Conservation (phyloP, 2,329 filamentous ascomycete species). For the Exophiala bonariae region DNA sequence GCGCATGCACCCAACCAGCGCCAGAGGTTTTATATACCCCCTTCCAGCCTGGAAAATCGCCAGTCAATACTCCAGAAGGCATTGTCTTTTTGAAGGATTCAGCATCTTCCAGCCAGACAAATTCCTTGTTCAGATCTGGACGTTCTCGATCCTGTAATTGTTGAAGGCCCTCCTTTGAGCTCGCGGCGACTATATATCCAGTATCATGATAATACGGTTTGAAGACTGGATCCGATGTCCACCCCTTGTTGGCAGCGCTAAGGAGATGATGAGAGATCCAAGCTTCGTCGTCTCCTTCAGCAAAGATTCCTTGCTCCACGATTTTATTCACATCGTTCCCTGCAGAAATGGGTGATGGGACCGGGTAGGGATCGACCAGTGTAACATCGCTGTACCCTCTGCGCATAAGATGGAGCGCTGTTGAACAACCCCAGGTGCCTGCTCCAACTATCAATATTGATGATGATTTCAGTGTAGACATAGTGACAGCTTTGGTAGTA, state of each 20-base stretch:
- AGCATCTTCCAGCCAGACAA: slow-evolving; percentile 39
- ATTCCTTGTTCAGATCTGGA: slow-evolving; percentile 33
- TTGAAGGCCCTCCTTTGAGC: slow-evolving; percentile 39
- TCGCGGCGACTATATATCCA: slow-evolving; percentile 45
- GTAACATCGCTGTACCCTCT: slow-evolving; percentile 48
- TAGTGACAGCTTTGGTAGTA: too few relatives aligned
- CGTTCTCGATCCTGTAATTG: slow-evolving; percentile 39
- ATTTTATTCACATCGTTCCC: slow-evolving; percentile 52
- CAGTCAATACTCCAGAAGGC: slow-evolving; percentile 51
- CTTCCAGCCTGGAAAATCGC: slow-evolving; percentile 45
- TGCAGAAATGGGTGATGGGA: slow-evolving; percentile 49
- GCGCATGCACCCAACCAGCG: slow-evolving; percentile 57
- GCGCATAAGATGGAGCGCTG: slow-evolving; percentile 46
- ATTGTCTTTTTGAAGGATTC: slow-evolving; percentile 52
- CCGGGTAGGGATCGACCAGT: slow-evolving; percentile 46
- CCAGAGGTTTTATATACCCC: slow-evolving; percentile 43
- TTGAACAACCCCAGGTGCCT: slow-evolving; percentile 48
- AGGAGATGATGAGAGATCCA: slow-evolving; percentile 14
- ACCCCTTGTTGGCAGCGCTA: slow-evolving; percentile 40
- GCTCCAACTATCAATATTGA: slow-evolving; percentile 50
- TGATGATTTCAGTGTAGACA: too few relatives aligned
- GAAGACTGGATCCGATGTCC: slow-evolving; percentile 46
- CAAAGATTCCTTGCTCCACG: slow-evolving; percentile 27
- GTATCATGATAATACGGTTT: slow-evolving; percentile 47
- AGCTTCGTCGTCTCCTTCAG: slow-evolving; percentile 11